Base-by-base conservation (phyloP, 2,329 filamentous ascomycete species). In the Aotearoamyces nothofagi region DNA sequence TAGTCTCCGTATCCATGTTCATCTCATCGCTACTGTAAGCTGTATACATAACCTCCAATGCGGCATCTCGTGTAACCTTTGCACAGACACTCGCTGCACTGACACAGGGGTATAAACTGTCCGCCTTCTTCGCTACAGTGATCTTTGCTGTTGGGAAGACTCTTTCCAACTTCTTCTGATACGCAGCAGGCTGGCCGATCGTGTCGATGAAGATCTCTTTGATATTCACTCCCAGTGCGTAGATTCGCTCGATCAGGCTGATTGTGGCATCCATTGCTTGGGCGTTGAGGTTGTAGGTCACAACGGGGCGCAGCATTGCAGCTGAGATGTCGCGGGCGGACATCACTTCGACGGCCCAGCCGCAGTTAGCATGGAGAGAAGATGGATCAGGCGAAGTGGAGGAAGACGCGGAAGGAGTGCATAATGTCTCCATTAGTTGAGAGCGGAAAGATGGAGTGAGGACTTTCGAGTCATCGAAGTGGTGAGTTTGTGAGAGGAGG, bases 401-500 rank as follows among this genome's bases (percentile, higher is more conserved):
- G 6, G 29, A 24, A 5, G 13, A 16, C n/a, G n/a, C n/a, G n/a
- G 51, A 59, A 0, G 66, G 51, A 0, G 71, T 78, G 60, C 83
- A 92, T 25, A 94, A 68, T 3, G 64, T 63, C 22, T 57, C 51
- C 65, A 77, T 67, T 9, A 96, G 68, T 6, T 63, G 54, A 9
- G 79, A 76, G 39, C 87, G 82, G 20, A 87, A 71, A n/a, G 63
- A 58, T 0, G 86, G 70, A 0, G 79, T 92, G 22, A 96, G 70
- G 4, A 84, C 81, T 58, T 96, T 96, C 51, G 80, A 92, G 61
- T 96, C 87, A 61, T 94, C 79, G 56, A 94, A 94, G 59, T 77
- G 79, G 58, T 93, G 78, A 4, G 73, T 71, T 19, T 69, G 56
- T 29, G 81, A 78, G 13, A 96, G 73, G 15, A 94, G 70, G 1